phyloP scores from a whole-genome alignment of 176 grass and related monocot species.

The Oryza brachyantha region DNA sequence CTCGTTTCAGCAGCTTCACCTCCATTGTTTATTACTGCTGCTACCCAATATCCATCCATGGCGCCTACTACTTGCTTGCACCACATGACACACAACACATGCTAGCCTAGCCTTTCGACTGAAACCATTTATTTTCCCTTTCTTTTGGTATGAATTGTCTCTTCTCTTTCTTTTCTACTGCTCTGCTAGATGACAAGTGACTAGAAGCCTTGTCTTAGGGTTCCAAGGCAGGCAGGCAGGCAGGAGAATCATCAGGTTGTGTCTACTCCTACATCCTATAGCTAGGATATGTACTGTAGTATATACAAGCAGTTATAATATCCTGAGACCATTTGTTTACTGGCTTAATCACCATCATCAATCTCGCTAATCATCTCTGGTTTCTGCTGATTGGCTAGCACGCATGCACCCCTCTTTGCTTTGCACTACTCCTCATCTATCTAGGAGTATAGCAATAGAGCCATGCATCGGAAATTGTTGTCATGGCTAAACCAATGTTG shows the following conservation, averaged over 20 bases:
- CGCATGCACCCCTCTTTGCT: conserved; percentile 11
- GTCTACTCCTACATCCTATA: too few relatives aligned
- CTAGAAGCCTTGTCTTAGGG: conserved; percentile 45
- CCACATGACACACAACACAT: conserved; percentile 21
- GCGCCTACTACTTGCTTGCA: not conserved
- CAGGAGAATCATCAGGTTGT: conserved; percentile 13
- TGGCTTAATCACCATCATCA: not conserved
- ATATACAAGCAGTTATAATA: conserved; percentile 1
- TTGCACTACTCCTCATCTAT: not conserved
- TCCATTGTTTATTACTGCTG: not conserved
- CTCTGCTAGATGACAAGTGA: conserved; percentile 30
- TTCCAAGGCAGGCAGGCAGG: conserved; percentile 48
- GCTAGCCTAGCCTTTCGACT: conserved; percentile 11
- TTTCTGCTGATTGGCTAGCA: not conserved
- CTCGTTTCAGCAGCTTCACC: conserved; percentile 23
- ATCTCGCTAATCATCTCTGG: not conserved
- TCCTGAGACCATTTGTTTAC: not conserved
- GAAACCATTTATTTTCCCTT: conserved; percentile 3
- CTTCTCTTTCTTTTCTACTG: not conserved
- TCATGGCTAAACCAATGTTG: conserved; percentile 11
- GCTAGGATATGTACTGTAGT: not conserved
- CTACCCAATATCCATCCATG: too few relatives aligned
- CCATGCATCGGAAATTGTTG: conserved; percentile 7
- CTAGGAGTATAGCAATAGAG: not conserved
- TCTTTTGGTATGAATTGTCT: not conserved